Conservation (phyloP, 257 asterid species). For the Petunia axillaris region DNA sequence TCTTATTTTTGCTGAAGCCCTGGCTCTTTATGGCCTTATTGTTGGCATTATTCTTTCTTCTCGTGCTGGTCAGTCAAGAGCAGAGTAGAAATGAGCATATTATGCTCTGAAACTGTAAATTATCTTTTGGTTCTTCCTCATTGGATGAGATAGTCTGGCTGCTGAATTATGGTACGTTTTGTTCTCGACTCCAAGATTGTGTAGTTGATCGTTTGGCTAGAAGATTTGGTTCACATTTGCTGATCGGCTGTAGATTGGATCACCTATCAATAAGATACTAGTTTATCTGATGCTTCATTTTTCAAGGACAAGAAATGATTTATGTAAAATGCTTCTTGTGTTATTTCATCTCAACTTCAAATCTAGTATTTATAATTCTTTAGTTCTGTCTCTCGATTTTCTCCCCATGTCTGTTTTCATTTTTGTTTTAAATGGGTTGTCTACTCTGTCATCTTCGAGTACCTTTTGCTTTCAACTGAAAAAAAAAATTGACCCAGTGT, state of each 20-base stretch:
- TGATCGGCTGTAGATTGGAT: slow-evolving; percentile 42
- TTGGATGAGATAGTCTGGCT: slow-evolving; percentile 38
- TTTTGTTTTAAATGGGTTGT: background rate
- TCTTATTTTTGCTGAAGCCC: slow-evolving; percentile 59
- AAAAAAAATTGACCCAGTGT: background rate
- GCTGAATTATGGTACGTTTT: slow-evolving; percentile 23
- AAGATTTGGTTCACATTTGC: slow-evolving; percentile 30
- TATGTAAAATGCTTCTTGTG: background rate
- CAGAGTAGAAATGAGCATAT: slow-evolving; percentile 44
- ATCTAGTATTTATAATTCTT: background rate
- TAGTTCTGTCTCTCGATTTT: background rate
- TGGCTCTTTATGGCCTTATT: slow-evolving; percentile 65
- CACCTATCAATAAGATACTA: slow-evolving; percentile 37
- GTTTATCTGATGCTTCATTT: background rate
- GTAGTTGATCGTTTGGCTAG: slow-evolving; percentile 32
- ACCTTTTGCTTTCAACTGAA: background rate
- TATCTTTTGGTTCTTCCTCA: slow-evolving; percentile 28
- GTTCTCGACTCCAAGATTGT: slow-evolving; percentile 30
- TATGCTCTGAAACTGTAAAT: slow-evolving; percentile 16
- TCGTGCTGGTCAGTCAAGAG: slow-evolving; percentile 71
- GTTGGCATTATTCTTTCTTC: slow-evolving; percentile 70
- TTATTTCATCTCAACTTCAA: background rate
- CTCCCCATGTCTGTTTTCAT: background rate
- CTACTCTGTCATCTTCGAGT: background rate
- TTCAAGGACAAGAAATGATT: background rate